Percentiles rank a stretch among this genome's conserved stretches.
phyloP scores from a whole-genome alignment of 306 rosid species.

The Ormosia semicastrata region DNA sequence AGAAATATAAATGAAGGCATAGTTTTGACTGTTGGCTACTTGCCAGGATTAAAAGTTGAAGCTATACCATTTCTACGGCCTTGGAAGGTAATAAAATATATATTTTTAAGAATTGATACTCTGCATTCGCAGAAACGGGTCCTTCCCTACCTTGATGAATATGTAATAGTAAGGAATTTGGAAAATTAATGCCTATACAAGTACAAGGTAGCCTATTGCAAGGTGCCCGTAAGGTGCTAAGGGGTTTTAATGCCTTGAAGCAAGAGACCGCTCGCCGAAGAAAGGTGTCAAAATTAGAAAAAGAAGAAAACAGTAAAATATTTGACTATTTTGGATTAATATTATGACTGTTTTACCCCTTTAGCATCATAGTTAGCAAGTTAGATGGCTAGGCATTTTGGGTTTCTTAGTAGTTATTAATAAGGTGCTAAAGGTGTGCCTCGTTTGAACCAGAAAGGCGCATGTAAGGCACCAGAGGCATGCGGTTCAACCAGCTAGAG shows the following conservation, averaged over 20 bases:
- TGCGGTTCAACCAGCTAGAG: neutral
- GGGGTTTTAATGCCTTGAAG: neutral
- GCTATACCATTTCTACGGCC: conserved; percentile 50
- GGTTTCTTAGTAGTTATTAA: neutral
- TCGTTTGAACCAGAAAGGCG: neutral
- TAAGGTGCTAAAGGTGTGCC: neutral
- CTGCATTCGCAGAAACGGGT: neutral
- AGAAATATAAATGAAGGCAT: conserved; percentile 51
- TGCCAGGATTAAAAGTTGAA: conserved; percentile 75
- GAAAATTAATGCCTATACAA: neutral
- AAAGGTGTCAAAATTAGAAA: neutral
- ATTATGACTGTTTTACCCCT: neutral
- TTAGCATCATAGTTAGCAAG: neutral
- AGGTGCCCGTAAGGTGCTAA: neutral
- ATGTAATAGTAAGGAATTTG: neutral
- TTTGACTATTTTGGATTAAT: neutral
- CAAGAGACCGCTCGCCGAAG: neutral
- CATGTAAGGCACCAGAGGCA: neutral
- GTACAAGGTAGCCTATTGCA: neutral
- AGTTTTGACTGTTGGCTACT: conserved; percentile 60
- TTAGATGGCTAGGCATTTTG: neutral
- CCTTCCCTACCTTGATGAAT: neutral
- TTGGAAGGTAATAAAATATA: conserved; percentile 30
- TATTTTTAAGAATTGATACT: neutral
- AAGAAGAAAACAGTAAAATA: neutral